Conservation (phyloP, 164 flowering plant species). For the Cinnamomum chago region DNA sequence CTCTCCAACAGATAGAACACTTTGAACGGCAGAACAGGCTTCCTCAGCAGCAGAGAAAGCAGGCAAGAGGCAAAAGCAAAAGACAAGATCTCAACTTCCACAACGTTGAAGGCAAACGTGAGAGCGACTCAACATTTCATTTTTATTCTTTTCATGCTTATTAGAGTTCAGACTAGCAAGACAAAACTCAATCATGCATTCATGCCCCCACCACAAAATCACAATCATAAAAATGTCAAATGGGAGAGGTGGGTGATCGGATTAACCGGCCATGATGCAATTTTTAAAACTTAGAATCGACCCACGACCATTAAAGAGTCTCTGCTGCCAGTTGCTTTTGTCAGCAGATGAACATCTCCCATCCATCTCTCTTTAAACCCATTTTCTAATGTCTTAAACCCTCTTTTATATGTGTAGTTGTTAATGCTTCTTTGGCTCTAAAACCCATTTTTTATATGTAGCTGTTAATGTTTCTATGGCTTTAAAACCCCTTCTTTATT, state of each 20-base stretch:
- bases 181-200: not conserved
- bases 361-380: too few species aligned
- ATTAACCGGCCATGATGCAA: not conserved
- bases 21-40: not conserved
- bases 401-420: too few species aligned
- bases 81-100: not conserved
- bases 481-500: too few species aligned
- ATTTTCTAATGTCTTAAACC: too few species aligned
- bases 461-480: too few species aligned
- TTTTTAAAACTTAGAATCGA: not conserved
- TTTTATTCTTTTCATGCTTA: not conserved
- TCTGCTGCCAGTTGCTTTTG: not conserved
- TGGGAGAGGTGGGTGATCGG: too few species aligned
- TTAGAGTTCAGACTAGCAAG: not conserved
- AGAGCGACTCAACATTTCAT: not conserved
- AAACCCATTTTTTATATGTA: too few species aligned
- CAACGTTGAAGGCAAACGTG: not conserved
- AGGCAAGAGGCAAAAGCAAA: not conserved
- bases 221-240: too few species aligned
- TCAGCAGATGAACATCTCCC: not conserved
- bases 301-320: not conserved
- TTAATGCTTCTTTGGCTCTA: too few species aligned
- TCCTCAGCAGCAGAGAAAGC: not conserved
- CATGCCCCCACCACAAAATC: not conserved
- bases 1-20: not conserved